These are phyloP conservation scores for Didymella segeticola DNA, from an alignment of 2,329 filamentous ascomycete species.

Conservation along the genomic window DNA sequence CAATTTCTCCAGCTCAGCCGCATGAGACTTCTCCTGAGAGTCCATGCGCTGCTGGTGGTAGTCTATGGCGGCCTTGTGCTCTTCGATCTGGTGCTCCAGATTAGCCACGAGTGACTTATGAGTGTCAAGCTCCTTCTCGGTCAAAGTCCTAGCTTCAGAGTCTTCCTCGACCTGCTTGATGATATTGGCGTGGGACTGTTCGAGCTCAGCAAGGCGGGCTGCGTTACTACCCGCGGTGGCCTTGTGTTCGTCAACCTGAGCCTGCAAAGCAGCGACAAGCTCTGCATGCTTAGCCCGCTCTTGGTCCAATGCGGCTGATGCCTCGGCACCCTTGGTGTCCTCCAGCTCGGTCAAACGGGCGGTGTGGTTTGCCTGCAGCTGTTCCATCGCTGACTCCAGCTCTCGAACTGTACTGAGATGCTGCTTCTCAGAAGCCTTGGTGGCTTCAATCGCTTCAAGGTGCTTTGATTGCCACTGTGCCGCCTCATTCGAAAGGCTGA, in stretches of 20 bases:
- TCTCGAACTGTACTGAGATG: slow-evolving; percentile 75
- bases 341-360: slow-evolving; percentile 41
- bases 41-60: slow-evolving; percentile 62
- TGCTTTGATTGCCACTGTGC: slow-evolving; percentile 79
- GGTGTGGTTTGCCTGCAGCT: slow-evolving; percentile 46
- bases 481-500: slow-evolving; percentile 74
- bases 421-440: slow-evolving; percentile 74
- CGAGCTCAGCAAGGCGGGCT: slow-evolving; percentile 74
- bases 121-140: slow-evolving; percentile 59
- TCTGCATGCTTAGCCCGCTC: slow-evolving; percentile 57
- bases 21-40: slow-evolving; percentile 61
- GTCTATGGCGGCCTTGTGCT: slow-evolving; percentile 62
- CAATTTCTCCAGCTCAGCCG: slow-evolving; percentile 60
- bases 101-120: slow-evolving; percentile 61
- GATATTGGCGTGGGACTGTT: slow-evolving; percentile 72
- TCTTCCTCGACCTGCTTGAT: slow-evolving; percentile 73
- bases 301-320: slow-evolving; percentile 46
- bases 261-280: slow-evolving; percentile 66
- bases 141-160: slow-evolving; percentile 64
- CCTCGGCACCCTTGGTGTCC: slow-evolving; percentile 34
- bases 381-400: slow-evolving; percentile 67
- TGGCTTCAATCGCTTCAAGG: slow-evolving; percentile 69
- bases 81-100: slow-evolving; percentile 63
- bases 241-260: slow-evolving; percentile 83
- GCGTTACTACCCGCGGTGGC: slow-evolving; percentile 72